phyloP scores from a whole-genome alignment of 1,284 basidiomycete genomes.

The Sporisorium reilianum region DNA sequence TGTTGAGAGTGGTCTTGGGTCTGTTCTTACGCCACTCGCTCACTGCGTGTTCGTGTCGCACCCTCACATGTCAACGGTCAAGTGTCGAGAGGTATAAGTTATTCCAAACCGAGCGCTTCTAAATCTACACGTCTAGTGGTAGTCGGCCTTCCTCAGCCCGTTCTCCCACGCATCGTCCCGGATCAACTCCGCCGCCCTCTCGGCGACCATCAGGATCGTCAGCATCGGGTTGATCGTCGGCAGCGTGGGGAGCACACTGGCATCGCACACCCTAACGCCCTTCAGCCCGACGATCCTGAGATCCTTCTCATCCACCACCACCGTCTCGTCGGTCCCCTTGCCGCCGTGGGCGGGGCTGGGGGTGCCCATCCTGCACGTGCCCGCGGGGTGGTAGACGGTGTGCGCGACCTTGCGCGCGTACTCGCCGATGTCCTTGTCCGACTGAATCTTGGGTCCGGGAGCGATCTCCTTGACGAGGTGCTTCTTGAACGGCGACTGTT shows the following conservation, averaged over 20 bases:
- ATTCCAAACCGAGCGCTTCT: not conserved
- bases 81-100: constrained; percentile 6
- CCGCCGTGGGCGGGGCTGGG: constrained; percentile 26
- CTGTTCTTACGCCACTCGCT: no score
- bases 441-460: constrained; percentile 66
- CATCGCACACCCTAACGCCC: constrained; percentile 66
- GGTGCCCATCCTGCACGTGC: constrained; percentile 69
- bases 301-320: constrained; percentile 66
- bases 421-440: constrained; percentile 64
- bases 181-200: constrained; percentile 67
- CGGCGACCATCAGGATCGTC: constrained; percentile 64
- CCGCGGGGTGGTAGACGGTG: constrained; percentile 70
- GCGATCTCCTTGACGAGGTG: constrained; percentile 71
- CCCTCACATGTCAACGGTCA: not conserved
- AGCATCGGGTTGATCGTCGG: constrained; percentile 65
- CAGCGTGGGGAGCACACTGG: constrained; percentile 66
- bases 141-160: constrained; percentile 41
- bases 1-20: no score
- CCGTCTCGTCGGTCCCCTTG: constrained; percentile 45
- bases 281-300: constrained; percentile 62
- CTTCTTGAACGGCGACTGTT: constrained; percentile 71
- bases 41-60: not conserved
- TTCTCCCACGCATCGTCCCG: constrained; percentile 60
- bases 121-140: constrained; percentile 5
- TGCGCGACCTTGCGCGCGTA: constrained; percentile 68